A percentile compares a stretch with the other conserved stretches of the same genome.
These are phyloP conservation scores for Pseudocercospora eumusae DNA, from an alignment of 2,329 filamentous ascomycete genomes.

Conservation along the genomic window DNA sequence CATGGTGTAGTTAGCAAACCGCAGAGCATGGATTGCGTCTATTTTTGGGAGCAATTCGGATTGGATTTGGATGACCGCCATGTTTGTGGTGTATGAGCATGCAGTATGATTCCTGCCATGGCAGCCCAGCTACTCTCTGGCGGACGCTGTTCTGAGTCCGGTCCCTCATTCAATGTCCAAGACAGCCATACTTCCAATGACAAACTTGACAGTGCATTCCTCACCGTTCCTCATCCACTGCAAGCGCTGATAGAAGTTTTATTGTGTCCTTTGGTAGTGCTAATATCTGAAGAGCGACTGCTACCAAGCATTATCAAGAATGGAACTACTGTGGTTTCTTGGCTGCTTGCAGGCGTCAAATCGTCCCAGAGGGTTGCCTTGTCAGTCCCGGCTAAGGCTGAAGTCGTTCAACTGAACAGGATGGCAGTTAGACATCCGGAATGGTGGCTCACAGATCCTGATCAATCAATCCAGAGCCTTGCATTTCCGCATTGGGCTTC, in stretches of 20 bases:
- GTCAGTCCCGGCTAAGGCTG: background rate
- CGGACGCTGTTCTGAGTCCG: background rate
- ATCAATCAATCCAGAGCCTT: background rate
- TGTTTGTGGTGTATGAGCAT: background rate
- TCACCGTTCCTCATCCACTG: background rate
- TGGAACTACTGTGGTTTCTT: background rate
- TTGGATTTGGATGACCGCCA: background rate
- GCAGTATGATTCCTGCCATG: background rate
- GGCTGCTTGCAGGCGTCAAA: background rate
- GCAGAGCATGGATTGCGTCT: background rate
- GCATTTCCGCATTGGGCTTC: background rate
- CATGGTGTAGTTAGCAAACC: background rate
- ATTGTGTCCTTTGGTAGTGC: background rate
- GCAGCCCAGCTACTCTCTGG: background rate
- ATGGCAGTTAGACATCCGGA: background rate
- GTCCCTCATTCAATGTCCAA: background rate
- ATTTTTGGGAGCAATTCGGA: background rate
- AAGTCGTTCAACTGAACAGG: background rate
- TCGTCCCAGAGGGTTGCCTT: background rate
- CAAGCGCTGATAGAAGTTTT: background rate
- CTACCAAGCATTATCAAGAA: background rate
- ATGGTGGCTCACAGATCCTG: background rate
- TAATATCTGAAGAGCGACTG: background rate
- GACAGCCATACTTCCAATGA: background rate
- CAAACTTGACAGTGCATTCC: too few relatives aligned